Evolutionary conservation across 1,284 basidiomycete species (phyloP).

Genomic region (Moniliophthora roreri): DNA sequence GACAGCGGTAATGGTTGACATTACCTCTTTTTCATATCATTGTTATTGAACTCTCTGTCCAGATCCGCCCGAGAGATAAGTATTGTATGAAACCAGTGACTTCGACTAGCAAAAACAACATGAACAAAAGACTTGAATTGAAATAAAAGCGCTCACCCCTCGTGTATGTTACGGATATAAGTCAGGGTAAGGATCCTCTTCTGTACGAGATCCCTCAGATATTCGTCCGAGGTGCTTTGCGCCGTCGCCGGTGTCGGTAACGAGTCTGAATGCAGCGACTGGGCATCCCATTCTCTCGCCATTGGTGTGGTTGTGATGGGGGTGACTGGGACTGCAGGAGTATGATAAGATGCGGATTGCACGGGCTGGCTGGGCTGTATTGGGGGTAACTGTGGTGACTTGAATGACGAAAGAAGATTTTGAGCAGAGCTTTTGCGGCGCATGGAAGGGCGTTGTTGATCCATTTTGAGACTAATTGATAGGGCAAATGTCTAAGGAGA

Average conservation of each 20-base stretch:
- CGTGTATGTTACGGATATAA: constrained; percentile 80
- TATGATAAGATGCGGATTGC: constrained; percentile 31
- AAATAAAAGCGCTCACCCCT: constrained; percentile 57
- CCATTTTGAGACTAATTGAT: constrained; percentile 24
- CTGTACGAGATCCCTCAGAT: constrained; percentile 73
- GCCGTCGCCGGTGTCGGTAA: constrained; percentile 40
- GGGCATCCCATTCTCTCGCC: constrained; percentile 68
- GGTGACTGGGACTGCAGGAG: constrained; percentile 37
- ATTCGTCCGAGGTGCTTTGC: constrained; percentile 72
- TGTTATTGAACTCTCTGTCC: constrained; percentile 71
- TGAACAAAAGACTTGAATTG: constrained; percentile 3
- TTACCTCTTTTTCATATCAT: constrained; percentile 78
- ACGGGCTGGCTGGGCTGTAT: constrained; percentile 27
- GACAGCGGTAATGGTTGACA: constrained; percentile 10
- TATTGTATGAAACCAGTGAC: constrained; percentile 89
- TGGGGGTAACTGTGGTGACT: constrained; percentile 34
- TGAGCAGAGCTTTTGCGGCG: constrained; percentile 83
- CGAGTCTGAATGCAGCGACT: constrained; percentile 56
- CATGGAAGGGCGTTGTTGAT: constrained; percentile 56
- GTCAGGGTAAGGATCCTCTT: constrained; percentile 83
- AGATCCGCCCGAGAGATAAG: constrained; percentile 73
- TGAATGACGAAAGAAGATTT: constrained; percentile 79
- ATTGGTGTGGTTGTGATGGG: constrained; percentile 45
- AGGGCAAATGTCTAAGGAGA: too few relatives aligned
- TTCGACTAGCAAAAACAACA: constrained; percentile 45